Base-by-base conservation (phyloP, 768 basidiomycete genomes). In the Holtermanniella nyarrowii region DNA sequence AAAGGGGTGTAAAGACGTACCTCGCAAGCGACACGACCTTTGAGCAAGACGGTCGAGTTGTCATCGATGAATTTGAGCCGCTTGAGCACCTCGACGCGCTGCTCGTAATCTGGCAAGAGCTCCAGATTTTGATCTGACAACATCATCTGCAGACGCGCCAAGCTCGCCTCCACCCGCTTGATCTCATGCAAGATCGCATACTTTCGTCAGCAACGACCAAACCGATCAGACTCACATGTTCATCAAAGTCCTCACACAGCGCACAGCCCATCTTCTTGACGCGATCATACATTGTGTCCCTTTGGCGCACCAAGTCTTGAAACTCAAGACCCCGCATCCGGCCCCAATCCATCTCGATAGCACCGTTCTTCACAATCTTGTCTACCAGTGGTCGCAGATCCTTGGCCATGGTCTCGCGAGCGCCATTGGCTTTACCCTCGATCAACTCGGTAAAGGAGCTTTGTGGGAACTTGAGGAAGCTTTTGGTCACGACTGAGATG, bases 1-100 rank as follows among this genome's bases (percentile, higher is more conserved):
- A 11, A 10, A 25, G 31, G 22, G 46, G 3, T 13, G 22, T 31
- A 42, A 16, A 23, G 22, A 66, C 74, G 47, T 53, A 90, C 91
- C 77, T 99, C 95, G 75, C 95, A 99, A 26, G 95, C 95, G 14
- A 99, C 95, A 45, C 95, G 81, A 16, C 95, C 95, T 69, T 99
- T 99, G 46, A 99, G 77, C 25, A 88, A 78, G 2, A 99, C 90
- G 0, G 93, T 99, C 26, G 88, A 85, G 61, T 96, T 89, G 53
- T 91, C 87, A 66, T 97, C 85, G 62, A 99, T 87, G 68, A 97
- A 95, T 56, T 86, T 82, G 21, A 99, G 78, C 42, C 86, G 86
- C 62, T 89, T 83, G 41, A 99, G 76, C 3, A 97, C 93, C 39
- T 80, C 82, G 26, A 97, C 83, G 23, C 93, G 78, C 65, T 91